Evolutionary conservation across 495 filamentous ascomycete species (phyloP).

Genomic region (Penicillium roqueforti): DNA sequence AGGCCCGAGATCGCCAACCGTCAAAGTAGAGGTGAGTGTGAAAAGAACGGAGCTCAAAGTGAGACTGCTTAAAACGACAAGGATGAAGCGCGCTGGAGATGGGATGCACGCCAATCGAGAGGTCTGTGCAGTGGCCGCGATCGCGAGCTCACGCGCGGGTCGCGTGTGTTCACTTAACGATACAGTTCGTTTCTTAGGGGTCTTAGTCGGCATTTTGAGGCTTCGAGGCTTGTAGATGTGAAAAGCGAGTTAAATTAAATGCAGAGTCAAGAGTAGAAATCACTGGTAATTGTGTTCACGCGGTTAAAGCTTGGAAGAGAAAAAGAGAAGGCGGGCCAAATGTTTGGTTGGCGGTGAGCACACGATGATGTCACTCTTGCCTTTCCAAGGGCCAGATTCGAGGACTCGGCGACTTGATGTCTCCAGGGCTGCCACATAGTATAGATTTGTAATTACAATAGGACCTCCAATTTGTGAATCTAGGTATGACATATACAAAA

Average conservation of each 20-base stretch:
- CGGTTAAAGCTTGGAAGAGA: conserved; percentile 4
- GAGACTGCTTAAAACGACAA: conserved; percentile 62
- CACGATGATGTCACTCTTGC: conserved; percentile 36
- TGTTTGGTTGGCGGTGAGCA: conserved; percentile 28
- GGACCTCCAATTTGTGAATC: neutral
- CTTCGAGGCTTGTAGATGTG: neutral
- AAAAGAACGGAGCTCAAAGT: conserved; percentile 53
- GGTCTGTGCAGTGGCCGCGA: conserved; percentile 2
- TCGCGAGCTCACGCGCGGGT: conserved; percentile 12
- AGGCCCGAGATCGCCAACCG: conserved; percentile 53
- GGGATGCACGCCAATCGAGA: conserved; percentile 37
- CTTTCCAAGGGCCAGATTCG: conserved; percentile 13
- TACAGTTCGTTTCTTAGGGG: conserved; percentile 13
- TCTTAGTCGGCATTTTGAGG: conserved; percentile 7
- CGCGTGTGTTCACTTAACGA: conserved; percentile 3
- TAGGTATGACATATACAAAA: neutral
- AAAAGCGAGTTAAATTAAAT: neutral
- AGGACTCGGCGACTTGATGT: neutral
- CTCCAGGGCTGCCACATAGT: neutral
- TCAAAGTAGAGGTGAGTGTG: conserved; percentile 47
- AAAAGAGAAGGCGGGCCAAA: conserved; percentile 11
- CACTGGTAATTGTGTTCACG: neutral
- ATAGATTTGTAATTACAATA: conserved; percentile 6
- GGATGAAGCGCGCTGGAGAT: conserved; percentile 51
- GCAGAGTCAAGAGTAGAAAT: neutral